A percentile compares a stretch with the other conserved stretches of the same genome.
phyloP scores from a whole-genome alignment of 2,329 filamentous ascomycete species.

The Magnaporthiopsis rhizophila region DNA sequence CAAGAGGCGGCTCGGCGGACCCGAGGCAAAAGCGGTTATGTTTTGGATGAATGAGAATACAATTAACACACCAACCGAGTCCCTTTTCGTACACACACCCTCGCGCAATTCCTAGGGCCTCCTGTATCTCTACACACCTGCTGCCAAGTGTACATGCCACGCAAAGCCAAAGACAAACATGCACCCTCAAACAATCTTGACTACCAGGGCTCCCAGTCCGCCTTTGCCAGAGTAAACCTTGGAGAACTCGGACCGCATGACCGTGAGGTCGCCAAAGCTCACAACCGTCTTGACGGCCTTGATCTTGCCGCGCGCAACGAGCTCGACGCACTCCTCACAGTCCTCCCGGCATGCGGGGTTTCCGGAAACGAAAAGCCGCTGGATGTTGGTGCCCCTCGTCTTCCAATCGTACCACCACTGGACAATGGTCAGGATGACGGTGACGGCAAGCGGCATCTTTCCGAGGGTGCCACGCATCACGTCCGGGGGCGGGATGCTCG shows the following conservation, averaged over 20 bases:
- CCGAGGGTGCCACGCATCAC: slow-evolving; percentile 25
- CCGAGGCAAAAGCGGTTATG: slow-evolving; percentile 44
- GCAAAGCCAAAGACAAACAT: background rate
- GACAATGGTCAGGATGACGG: slow-evolving; percentile 15
- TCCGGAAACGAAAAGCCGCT: slow-evolving; percentile 37
- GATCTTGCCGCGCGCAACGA: slow-evolving; percentile 33
- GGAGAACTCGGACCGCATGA: slow-evolving; percentile 31
- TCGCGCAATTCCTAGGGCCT: background rate
- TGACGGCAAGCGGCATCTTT: slow-evolving; percentile 14
- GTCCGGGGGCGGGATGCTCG: slow-evolving; percentile 25
- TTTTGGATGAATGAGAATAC: slow-evolving; percentile 31
- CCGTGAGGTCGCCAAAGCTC: slow-evolving; percentile 33
- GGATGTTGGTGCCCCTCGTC: slow-evolving; percentile 34
- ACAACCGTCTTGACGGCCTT: slow-evolving; percentile 33
- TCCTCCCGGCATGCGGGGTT: slow-evolving; percentile 31
- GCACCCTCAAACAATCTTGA: slow-evolving; percentile 22
- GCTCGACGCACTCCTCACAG: slow-evolving; percentile 30
- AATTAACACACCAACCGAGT: background rate
- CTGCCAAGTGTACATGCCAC: no score
- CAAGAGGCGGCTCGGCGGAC: slow-evolving; percentile 21
- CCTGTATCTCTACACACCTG: background rate
- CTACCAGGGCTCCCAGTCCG: slow-evolving; percentile 33
- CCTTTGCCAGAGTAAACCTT: slow-evolving; percentile 32
- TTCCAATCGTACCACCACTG: slow-evolving; percentile 33
- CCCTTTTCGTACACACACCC: background rate